Conservation (phyloP, 2,329 filamentous ascomycete species). For the Aspergillus floridensis region DNA sequence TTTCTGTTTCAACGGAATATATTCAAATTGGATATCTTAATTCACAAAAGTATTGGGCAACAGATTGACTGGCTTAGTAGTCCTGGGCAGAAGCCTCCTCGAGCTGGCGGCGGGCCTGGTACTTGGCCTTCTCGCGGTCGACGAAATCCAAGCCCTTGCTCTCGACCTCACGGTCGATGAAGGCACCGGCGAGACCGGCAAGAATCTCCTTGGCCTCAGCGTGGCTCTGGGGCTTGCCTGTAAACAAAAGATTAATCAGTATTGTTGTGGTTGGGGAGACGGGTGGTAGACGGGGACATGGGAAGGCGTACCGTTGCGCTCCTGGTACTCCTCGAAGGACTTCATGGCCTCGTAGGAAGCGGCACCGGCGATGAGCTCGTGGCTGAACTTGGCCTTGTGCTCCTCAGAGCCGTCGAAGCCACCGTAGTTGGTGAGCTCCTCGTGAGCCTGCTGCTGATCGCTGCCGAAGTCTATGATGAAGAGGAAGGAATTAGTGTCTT, state of each 20-base stretch:
- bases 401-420: conserved; percentile 35
- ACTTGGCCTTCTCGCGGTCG: conserved; percentile 60
- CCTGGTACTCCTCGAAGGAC: conserved; percentile 72
- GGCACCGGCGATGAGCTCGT: conserved; percentile 73
- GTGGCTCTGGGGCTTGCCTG: conserved; percentile 62
- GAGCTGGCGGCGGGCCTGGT: conserved; percentile 53
- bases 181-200: conserved; percentile 70
- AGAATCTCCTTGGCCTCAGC: conserved; percentile 73
- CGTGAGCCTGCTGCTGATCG: conserved; percentile 6
- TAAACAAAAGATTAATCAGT: no score
- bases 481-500: not conserved
- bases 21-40: not conserved
- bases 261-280: no score
- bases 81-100: conserved; percentile 38
- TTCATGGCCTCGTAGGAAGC: conserved; percentile 79
- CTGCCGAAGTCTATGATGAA: conserved; percentile 5
- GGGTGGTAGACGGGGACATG: no score
- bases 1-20: not conserved
- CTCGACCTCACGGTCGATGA: conserved; percentile 73
- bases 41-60: not conserved
- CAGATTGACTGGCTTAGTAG: not conserved
- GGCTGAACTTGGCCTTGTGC: conserved; percentile 63
- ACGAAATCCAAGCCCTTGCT: conserved; percentile 61
- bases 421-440: conserved; percentile 15
- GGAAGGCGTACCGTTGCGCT: conserved; percentile 56